A percentile compares a stretch with the other conserved stretches of the same genome.
These are phyloP conservation scores for Acer saccharum DNA, from an alignment of 345 rosid species.

Conservation along the genomic window DNA sequence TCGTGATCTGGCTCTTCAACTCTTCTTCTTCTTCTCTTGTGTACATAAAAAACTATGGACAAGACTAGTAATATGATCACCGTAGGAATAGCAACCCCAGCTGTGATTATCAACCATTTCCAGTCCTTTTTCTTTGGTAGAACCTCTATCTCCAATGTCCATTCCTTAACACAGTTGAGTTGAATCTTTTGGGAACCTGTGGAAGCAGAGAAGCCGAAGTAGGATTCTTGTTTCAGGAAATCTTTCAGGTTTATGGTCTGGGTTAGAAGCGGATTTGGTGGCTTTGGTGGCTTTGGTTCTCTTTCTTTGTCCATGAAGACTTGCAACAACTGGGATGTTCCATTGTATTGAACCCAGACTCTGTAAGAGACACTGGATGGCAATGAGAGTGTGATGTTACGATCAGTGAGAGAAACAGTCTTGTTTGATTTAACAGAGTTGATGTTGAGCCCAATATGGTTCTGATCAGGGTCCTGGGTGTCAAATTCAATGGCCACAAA, in stretches of 20 bases:
- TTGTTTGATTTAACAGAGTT: conserved; percentile 36
- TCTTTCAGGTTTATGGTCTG: conserved; percentile 29
- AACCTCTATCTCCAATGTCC: conserved; percentile 37
- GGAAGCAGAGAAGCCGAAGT: conserved; percentile 52
- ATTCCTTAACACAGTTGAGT: conserved; percentile 43
- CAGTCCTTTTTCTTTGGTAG: background rate
- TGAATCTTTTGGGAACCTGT: conserved; percentile 39
- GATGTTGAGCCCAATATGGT: conserved; percentile 54
- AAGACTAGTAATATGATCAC: background rate
- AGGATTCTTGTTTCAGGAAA: conserved; percentile 34
- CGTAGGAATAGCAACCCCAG: conserved; percentile 23
- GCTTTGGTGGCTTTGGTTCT: background rate
- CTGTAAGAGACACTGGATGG: conserved; percentile 22
- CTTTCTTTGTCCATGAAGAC: conserved; percentile 35
- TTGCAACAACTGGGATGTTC: conserved; percentile 23
- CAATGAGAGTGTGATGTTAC: conserved; percentile 29
- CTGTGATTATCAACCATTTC: conserved; percentile 21
- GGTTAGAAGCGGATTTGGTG: conserved; percentile 33
- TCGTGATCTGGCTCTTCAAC: background rate
- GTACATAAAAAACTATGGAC: background rate
- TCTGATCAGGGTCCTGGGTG: conserved; percentile 46
- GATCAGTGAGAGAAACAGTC: conserved; percentile 23
- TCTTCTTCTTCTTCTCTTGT: conserved; percentile 15
- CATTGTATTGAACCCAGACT: conserved; percentile 47
- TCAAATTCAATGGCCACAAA: conserved; percentile 54